Evolutionary conservation across 2,329 filamentous ascomycete species (phyloP).

Genomic region (Zymoseptoria crescenta): DNA sequence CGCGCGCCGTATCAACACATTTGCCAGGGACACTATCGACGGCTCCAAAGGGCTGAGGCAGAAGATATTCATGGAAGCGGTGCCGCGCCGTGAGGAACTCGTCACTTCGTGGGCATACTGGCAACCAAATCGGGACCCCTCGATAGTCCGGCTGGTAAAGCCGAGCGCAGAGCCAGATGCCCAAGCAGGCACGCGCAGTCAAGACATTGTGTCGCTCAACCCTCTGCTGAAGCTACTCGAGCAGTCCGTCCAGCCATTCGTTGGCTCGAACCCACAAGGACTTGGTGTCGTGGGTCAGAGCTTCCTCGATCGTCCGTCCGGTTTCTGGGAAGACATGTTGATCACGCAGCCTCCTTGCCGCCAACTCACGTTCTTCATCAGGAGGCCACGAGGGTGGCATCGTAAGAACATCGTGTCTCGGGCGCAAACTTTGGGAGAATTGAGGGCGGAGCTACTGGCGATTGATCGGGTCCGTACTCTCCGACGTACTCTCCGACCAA

Average conservation of each 20-base stretch:
- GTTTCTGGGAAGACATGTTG: neutral
- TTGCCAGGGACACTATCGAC: neutral
- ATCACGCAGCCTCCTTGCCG: neutral
- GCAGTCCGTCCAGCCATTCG: too few relatives aligned
- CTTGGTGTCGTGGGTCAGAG: neutral
- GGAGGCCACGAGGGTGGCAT: too few relatives aligned
- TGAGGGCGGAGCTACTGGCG: neutral
- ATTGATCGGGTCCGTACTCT: neutral
- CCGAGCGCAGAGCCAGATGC: neutral
- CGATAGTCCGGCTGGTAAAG: neutral
- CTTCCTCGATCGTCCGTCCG: neutral
- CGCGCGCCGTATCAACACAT: neutral
- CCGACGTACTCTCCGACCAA: neutral
- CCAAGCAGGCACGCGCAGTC: neutral
- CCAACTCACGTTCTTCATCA: too few relatives aligned
- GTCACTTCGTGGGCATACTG: neutral
- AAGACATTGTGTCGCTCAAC: neutral
- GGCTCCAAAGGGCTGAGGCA: neutral
- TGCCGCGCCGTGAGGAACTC: neutral
- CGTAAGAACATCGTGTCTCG: neutral
- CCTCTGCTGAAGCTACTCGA: neutral
- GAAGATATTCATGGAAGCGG: neutral
- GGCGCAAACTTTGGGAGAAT: neutral
- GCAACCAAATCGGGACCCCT: neutral
- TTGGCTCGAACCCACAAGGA: neutral